Evolutionary conservation across 495 filamentous ascomycete species (phyloP), one percentile per base, ranked within the genome.

Genomic region (Aspergillus sclerotioniger): DNA sequence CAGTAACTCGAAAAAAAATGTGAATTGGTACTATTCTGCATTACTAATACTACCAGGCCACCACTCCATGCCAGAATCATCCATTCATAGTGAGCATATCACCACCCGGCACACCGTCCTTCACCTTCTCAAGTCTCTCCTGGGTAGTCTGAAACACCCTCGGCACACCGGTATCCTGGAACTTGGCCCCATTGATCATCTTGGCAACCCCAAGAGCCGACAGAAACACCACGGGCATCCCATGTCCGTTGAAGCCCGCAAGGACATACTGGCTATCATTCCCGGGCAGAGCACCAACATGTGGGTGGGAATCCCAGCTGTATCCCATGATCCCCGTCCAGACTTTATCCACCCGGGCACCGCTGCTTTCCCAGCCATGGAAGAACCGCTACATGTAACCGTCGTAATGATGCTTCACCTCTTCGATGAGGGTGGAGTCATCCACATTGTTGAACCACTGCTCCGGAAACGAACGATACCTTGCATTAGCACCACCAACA

Each of bases 401-500:
- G 5, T 76, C 75, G 3, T 70, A 67, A 57, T 85, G 64, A 57
- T 87, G 81, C 7, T 80, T 76, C 6, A 84, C 87, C 80, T 84
- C 85, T 12, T 71, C 68, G 29, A 81, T 81, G 29, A 89, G 82
- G 3, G 69, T 67, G 15, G 69, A 58, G 61, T 90, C 82, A 28
- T 73, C 70, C 35, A 70, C 49, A 78, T 60, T 49, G 60, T 71
- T 12, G 74, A 79, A 68, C 90, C 87, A 68, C 84, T 83, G 39
- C 71, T 82, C 17, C 68, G 80, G 31, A 80, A 82, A 54, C 64
- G 84, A 61, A 79, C 81, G n/a, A 67, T 63, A 61, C 77, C 56
- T 7, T 4, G 76, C 72, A 46, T 77, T 74, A 0, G 75, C 80
- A 6, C 87, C 71, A 4, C 87, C 88, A 12, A 89, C 87, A 7